phyloP scores from a whole-genome alignment of 768 basidiomycete species.

The Heimioporus sp. region DNA sequence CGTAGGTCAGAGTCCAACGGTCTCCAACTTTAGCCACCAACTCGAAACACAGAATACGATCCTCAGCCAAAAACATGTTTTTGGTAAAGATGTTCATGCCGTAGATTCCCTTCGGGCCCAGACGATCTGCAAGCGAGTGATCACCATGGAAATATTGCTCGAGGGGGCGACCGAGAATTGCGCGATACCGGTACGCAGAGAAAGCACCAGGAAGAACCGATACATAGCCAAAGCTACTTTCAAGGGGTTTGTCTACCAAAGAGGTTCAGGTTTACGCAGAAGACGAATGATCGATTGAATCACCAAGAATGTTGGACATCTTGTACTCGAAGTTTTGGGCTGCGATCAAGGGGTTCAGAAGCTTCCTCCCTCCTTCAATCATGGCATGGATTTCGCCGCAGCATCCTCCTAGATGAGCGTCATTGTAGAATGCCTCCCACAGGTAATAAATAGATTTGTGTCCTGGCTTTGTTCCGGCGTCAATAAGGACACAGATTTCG shows the following conservation, averaged over 20 bases:
- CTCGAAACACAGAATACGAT: slow-evolving; percentile 97
- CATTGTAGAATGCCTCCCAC: slow-evolving; percentile 90
- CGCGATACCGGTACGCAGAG: slow-evolving; percentile 92
- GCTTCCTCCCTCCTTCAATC: slow-evolving; percentile 90
- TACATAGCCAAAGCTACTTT: slow-evolving; percentile 94
- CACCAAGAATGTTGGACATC: slow-evolving; percentile 94
- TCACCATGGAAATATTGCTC: slow-evolving; percentile 89
- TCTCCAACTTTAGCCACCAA: slow-evolving; percentile 88
- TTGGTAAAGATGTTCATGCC: slow-evolving; percentile 98
- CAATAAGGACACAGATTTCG: slow-evolving; percentile 88
- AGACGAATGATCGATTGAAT: slow-evolving; percentile 10
- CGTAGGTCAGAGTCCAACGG: slow-evolving; percentile 85
- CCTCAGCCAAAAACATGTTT: slow-evolving; percentile 89
- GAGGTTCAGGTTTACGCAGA: slow-evolving; percentile 6
- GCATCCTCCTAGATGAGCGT: slow-evolving; percentile 76
- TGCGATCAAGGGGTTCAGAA: slow-evolving; percentile 88
- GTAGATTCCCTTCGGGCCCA: slow-evolving; percentile 91
- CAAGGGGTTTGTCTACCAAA: slow-evolving; percentile 79
- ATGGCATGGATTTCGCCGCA: slow-evolving; percentile 97
- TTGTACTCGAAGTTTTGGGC: slow-evolving; percentile 99
- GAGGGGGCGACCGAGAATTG: slow-evolving; percentile 83
- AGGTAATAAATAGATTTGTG: slow-evolving; percentile 95
- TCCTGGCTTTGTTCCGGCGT: slow-evolving; percentile 96
- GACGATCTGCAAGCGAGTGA: slow-evolving; percentile 85
- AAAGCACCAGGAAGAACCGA: slow-evolving; percentile 96